A percentile compares a stretch with the other conserved stretches of the same genome.
These are phyloP conservation scores for Ananas comosus DNA, from an alignment of 176 grass and related monocot genomes.

Conservation along the genomic window DNA sequence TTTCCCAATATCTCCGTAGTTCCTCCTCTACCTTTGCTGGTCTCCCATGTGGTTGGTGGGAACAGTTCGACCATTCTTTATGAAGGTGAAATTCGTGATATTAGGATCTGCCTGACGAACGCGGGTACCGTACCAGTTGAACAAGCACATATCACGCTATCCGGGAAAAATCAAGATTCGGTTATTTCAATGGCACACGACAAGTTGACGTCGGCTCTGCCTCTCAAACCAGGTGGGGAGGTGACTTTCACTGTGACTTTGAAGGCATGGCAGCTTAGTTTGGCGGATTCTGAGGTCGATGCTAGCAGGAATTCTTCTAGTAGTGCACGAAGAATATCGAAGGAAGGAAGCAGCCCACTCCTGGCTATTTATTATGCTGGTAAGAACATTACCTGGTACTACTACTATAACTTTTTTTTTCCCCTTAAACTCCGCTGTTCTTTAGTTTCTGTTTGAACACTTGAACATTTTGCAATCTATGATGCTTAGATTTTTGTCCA, in stretches of 20 bases:
- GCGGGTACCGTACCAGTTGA: constrained; percentile 80
- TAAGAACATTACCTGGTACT: constrained; percentile 20
- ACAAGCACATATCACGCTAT: constrained; percentile 90
- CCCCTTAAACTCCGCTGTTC: background rate
- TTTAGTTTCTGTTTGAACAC: background rate
- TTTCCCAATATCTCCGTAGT: constrained; percentile 73
- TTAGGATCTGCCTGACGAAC: constrained; percentile 83
- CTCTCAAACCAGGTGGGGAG: constrained; percentile 91
- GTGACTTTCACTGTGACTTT: constrained; percentile 82
- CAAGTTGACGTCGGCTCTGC: constrained; percentile 63
- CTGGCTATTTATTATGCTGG: constrained; percentile 95
- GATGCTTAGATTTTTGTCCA: too few relatives aligned
- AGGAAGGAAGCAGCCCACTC: constrained; percentile 76
- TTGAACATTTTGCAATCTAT: background rate
- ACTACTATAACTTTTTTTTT: background rate
- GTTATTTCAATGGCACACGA: constrained; percentile 76
- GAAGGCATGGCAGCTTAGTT: constrained; percentile 88
- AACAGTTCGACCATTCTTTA: constrained; percentile 88
- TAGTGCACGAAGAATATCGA: constrained; percentile 61
- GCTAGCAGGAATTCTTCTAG: constrained; percentile 39
- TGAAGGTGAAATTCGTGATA: constrained; percentile 98
- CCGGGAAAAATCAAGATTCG: constrained; percentile 95
- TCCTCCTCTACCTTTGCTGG: constrained; percentile 70
- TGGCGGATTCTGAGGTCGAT: constrained; percentile 70
- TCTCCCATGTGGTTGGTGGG: constrained; percentile 84